A percentile compares a stretch with the other conserved stretches of the same genome.
Evolutionary conservation across 2,329 filamentous ascomycete genomes (phyloP).

Genomic region (Fusarium sp.): DNA sequence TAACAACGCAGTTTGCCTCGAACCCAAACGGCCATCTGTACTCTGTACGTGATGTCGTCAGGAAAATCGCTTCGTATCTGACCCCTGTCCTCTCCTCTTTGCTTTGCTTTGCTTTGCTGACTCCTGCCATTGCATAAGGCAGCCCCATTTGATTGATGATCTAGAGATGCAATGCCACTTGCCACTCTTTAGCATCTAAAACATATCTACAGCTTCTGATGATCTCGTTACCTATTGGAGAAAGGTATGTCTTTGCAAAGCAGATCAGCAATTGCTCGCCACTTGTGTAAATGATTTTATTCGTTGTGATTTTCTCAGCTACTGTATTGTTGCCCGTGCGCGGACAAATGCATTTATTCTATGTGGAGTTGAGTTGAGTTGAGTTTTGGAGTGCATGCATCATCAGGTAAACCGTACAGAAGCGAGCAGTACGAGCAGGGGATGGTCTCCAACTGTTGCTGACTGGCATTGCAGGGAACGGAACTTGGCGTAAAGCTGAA

Average conservation of each 20-base stretch:
- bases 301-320: background rate
- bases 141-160: background rate
- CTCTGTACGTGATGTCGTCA: constrained; percentile 2
- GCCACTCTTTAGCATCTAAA: constrained; percentile 27
- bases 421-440: constrained; percentile 21
- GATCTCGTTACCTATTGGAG: background rate
- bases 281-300: background rate
- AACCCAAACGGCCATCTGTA: constrained; percentile 9
- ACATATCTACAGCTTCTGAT: constrained; percentile 14
- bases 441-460: background rate
- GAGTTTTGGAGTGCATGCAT: constrained; percentile 23
- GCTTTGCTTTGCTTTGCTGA: background rate
- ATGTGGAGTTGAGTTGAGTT: background rate
- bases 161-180: constrained; percentile 8
- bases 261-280: constrained; percentile 3
- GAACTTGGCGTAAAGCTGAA: constrained; percentile 13
- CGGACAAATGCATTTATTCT: constrained; percentile 1
- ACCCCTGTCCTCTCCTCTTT: constrained; percentile 11
- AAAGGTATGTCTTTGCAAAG: background rate
- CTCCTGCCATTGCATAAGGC: background rate
- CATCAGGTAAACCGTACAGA: constrained; percentile 22
- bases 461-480: background rate
- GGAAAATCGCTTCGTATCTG: constrained; percentile 5
- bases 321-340: background rate
- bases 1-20: background rate